A percentile compares a stretch with the other conserved stretches of the same genome.
phyloP scores from a whole-genome alignment of 2,329 filamentous ascomycete genomes.

The Penicillium sp. region DNA sequence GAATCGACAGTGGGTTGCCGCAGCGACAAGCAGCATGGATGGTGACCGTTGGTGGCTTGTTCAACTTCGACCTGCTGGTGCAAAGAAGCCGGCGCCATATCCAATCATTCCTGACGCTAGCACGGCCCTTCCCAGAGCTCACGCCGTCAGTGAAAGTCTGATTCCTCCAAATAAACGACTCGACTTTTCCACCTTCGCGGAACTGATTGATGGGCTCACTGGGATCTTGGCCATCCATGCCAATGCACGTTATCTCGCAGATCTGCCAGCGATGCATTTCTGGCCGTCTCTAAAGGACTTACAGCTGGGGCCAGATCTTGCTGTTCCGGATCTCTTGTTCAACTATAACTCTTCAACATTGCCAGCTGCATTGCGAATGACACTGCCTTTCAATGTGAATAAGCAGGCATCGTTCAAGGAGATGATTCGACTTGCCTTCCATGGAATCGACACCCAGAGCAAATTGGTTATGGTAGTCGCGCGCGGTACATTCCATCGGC shows the following conservation, averaged over 20 bases:
- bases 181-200: conserved; percentile 33
- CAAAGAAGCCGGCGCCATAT: conserved; percentile 9
- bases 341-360: conserved; percentile 34
- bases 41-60: conserved; percentile 81
- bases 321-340: conserved; percentile 38
- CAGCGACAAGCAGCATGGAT: conserved; percentile 67
- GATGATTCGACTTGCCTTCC: conserved; percentile 40
- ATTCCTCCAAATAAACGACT: conserved; percentile 20
- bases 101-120: conserved; percentile 13
- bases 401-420: conserved; percentile 34
- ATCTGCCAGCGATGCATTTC: conserved; percentile 30
- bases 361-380: conserved; percentile 32
- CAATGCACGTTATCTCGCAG: conserved; percentile 37
- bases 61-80: conserved; percentile 28
- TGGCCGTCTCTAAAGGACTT: conserved; percentile 33
- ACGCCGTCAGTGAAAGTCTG: conserved; percentile 32
- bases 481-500: conserved; percentile 33
- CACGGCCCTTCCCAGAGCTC: conserved; percentile 26
- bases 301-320: conserved; percentile 30
- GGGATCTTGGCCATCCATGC: conserved; percentile 41
- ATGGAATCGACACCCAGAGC: conserved; percentile 37
- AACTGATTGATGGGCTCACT: conserved; percentile 37
- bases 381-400: conserved; percentile 27
- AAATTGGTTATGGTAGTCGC: conserved; percentile 38
- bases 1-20: conserved; percentile 72